Percentiles rank a stretch among this genome's conserved stretches.
Evolutionary conservation across 2,329 filamentous ascomycete species (phyloP).

Genomic region (Aspergillus ruber): DNA sequence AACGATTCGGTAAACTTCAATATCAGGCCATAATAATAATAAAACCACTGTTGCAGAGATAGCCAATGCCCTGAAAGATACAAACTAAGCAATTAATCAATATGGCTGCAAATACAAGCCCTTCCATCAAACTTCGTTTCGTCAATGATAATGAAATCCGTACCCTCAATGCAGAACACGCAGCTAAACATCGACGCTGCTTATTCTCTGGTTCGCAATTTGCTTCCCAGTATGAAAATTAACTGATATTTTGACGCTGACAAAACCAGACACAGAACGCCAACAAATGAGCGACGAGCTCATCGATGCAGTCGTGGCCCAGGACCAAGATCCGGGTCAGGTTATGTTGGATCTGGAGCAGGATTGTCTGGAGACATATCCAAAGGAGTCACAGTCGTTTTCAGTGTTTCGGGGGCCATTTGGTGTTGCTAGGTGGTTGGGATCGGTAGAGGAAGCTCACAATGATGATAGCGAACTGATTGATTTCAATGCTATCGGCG

Average conservation of each 20-base stretch:
- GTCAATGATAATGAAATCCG: slow-evolving; percentile 9
- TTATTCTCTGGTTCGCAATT: slow-evolving; percentile 8
- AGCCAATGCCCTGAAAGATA: no score
- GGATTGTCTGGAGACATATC: neutral
- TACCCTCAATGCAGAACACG: slow-evolving; percentile 8
- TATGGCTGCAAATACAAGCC: neutral
- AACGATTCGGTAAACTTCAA: neutral
- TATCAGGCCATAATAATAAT: no score
- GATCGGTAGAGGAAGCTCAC: neutral
- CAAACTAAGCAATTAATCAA: neutral
- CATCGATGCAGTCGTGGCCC: slow-evolving; percentile 1
- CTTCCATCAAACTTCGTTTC: neutral
- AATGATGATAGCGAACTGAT: neutral
- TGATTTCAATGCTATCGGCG: neutral
- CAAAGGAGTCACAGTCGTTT: neutral
- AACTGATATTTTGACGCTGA: neutral
- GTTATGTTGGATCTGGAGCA: slow-evolving; percentile 9
- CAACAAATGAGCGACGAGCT: slow-evolving; percentile 8
- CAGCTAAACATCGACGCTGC: slow-evolving; percentile 9
- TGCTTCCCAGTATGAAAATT: neutral
- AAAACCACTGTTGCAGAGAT: no score
- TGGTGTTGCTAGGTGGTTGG: slow-evolving; percentile 6
- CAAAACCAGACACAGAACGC: slow-evolving; percentile 7
- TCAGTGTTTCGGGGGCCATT: slow-evolving; percentile 10
- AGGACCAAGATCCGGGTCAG: slow-evolving; percentile 2